Conservation (phyloP, 2,329 filamentous ascomycete species). For the Colletotrichum magnum region DNA sequence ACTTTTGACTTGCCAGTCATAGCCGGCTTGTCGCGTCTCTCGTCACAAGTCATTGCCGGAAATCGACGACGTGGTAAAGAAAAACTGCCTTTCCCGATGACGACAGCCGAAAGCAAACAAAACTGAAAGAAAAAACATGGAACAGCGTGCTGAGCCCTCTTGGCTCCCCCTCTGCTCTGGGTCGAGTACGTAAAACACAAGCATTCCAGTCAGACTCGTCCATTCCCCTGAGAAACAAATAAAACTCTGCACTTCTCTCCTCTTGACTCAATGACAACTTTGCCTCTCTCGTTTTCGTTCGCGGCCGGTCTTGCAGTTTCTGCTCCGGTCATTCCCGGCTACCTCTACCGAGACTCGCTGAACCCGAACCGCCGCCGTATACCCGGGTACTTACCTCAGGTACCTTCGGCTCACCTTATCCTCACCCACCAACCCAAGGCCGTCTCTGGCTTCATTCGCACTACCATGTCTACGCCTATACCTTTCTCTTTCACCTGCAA, state of each 20-base stretch:
- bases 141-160: neutral
- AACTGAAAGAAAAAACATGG: slow-evolving; percentile 1
- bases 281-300: slow-evolving; percentile 1
- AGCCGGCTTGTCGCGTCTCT: slow-evolving; percentile 18
- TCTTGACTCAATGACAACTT: slow-evolving; percentile 2
- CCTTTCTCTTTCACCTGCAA: neutral
- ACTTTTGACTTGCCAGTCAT: slow-evolving; percentile 34
- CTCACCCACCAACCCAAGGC: no score
- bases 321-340: slow-evolving; percentile 10
- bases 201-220: slow-evolving; percentile 5
- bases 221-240: neutral
- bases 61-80: neutral
- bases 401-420: no score
- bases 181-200: neutral
- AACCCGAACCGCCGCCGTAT: neutral
- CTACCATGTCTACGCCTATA: neutral
- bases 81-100: slow-evolving; percentile 24
- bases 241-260: neutral
- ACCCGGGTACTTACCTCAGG: neutral
- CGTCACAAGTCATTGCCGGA: slow-evolving; percentile 5
- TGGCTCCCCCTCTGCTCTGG: neutral
- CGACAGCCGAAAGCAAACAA: slow-evolving; percentile 4
- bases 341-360: neutral
- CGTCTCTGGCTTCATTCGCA: neutral
- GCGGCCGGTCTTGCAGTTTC: neutral